A percentile compares a stretch with the other conserved stretches of the same genome.
Evolutionary conservation across 2,329 filamentous ascomycete genomes (phyloP).

Genomic region (Aspergillus unguis): DNA sequence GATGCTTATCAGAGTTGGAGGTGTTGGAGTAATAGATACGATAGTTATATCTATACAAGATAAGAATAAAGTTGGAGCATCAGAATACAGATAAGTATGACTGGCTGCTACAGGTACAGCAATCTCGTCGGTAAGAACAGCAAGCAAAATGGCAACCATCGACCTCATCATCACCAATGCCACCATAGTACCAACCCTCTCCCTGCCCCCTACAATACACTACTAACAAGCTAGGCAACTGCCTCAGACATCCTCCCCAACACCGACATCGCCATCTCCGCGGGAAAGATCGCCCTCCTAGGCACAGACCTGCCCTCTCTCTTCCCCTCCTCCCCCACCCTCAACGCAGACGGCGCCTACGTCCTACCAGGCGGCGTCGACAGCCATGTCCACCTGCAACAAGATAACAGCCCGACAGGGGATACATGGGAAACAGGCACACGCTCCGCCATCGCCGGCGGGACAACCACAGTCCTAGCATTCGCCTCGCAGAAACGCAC

Average conservation of each 20-base stretch:
- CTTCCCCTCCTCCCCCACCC: conserved; percentile 11
- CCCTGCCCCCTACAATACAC: background rate
- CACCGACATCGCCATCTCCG: conserved; percentile 48
- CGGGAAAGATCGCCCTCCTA: conserved; percentile 47
- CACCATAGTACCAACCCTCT: conserved; percentile 33
- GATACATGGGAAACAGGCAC: conserved; percentile 51
- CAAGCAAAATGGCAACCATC: conserved; percentile 17
- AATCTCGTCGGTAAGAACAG: no score
- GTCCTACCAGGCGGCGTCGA: conserved; percentile 46
- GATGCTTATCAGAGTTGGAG: background rate
- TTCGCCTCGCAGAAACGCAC: conserved; percentile 55
- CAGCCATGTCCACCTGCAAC: conserved; percentile 49
- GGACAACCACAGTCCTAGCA: conserved; percentile 53
- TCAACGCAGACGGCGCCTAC: conserved; percentile 19
- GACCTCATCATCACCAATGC: conserved; percentile 44
- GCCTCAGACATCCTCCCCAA: conserved; percentile 46
- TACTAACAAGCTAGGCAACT: conserved; percentile 37
- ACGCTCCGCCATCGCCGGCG: conserved; percentile 50
- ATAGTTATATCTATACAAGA: no score
- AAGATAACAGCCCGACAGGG: conserved; percentile 39
- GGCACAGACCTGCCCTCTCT: conserved; percentile 35
- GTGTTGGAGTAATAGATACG: no score
- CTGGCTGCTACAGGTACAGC: no score
- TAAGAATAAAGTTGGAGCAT: no score
- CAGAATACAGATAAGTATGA: no score